Percentiles rank a stretch among this genome's conserved stretches.
These are phyloP conservation scores for Tricholoma bakamatsutake DNA, from an alignment of 768 basidiomycete genomes.

Conservation along the genomic window DNA sequence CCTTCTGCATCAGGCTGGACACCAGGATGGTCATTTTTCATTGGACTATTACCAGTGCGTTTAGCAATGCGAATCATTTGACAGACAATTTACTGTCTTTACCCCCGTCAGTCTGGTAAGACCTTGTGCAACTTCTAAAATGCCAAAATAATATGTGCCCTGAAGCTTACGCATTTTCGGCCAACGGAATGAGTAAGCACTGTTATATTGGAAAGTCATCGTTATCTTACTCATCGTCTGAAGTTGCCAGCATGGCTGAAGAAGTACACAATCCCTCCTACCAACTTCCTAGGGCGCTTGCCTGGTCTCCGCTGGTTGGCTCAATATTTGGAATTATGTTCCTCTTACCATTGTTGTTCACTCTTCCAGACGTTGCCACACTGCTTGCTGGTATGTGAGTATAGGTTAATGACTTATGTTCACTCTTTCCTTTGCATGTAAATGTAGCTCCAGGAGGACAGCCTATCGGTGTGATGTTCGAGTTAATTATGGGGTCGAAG, in stretches of 20 bases:
- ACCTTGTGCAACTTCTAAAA: not conserved
- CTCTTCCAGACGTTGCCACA: slow-evolving; percentile 50
- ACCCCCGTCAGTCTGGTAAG: slow-evolving; percentile 27
- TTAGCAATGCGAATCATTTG: not conserved
- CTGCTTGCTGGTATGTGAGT: slow-evolving; percentile 40
- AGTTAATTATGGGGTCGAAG: slow-evolving; percentile 54
- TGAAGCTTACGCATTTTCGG: slow-evolving; percentile 48
- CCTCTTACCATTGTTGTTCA: slow-evolving; percentile 60
- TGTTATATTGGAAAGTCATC: not conserved
- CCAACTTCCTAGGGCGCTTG: slow-evolving; percentile 50
- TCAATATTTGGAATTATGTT: slow-evolving; percentile 46
- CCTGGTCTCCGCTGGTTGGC: slow-evolving; percentile 48
- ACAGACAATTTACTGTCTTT: not conserved
- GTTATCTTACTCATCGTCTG: not conserved
- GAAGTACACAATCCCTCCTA: slow-evolving; percentile 55
- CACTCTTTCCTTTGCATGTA: slow-evolving; percentile 1
- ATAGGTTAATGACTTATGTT: not conserved
- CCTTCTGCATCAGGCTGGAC: slow-evolving; percentile 62
- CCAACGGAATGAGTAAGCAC: slow-evolving; percentile 54
- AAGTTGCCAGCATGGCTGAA: slow-evolving; percentile 63
- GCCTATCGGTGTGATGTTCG: slow-evolving; percentile 58
- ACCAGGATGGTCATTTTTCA: slow-evolving; percentile 64
- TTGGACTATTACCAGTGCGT: slow-evolving; percentile 52
- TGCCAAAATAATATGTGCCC: not conserved
- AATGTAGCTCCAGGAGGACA: slow-evolving; percentile 50